phyloP scores from a whole-genome alignment of 148 eudicot species.

The Limonium bicolor region DNA sequence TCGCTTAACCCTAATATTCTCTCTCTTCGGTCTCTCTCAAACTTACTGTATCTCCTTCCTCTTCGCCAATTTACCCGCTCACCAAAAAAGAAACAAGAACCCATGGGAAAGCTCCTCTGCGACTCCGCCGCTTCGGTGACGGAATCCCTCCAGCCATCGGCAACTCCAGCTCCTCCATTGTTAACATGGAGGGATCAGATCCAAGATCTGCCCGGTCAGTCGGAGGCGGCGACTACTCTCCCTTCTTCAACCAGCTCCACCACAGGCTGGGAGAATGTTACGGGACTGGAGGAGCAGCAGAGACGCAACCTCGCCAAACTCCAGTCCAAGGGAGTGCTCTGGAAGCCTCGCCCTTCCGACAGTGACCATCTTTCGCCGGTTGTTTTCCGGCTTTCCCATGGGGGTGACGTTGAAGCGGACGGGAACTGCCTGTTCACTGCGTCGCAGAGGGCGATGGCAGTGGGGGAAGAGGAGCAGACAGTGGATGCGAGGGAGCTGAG shows the following conservation, averaged over 20 bases:
- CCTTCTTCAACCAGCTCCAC: slow-evolving; percentile 1
- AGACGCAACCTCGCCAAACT: slow-evolving; percentile 22
- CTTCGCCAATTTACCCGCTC: too few relatives aligned
- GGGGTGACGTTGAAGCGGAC: slow-evolving; percentile 81
- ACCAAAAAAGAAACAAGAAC: too few relatives aligned
- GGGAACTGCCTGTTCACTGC: slow-evolving; percentile 84
- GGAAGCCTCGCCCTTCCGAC: slow-evolving; percentile 39
- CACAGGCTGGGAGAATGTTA: slow-evolving; percentile 48
- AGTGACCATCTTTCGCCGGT: slow-evolving; percentile 15
- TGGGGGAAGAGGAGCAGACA: neutral
- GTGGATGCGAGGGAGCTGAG: slow-evolving; percentile 34
- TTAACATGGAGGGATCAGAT: slow-evolving; percentile 47
- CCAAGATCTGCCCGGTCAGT: neutral
- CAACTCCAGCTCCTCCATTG: slow-evolving; percentile 39
- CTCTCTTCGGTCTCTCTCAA: too few relatives aligned
- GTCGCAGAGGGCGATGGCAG: slow-evolving; percentile 31
- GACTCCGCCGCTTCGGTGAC: slow-evolving; percentile 29
- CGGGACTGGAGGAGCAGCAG: slow-evolving; percentile 55
- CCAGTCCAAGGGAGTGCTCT: slow-evolving; percentile 53
- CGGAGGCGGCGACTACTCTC: slow-evolving; percentile 10
- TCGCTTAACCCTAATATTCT: too few relatives aligned
- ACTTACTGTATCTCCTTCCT: too few relatives aligned
- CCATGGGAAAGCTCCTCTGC: slow-evolving; percentile 85
- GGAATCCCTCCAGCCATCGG: slow-evolving; percentile 16
- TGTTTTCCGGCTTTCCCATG: slow-evolving; percentile 60